A percentile compares a stretch with the other conserved stretches of the same genome.
These are phyloP conservation scores for Sporormia fimetaria DNA, from an alignment of 495 filamentous ascomycete species.

Conservation along the genomic window DNA sequence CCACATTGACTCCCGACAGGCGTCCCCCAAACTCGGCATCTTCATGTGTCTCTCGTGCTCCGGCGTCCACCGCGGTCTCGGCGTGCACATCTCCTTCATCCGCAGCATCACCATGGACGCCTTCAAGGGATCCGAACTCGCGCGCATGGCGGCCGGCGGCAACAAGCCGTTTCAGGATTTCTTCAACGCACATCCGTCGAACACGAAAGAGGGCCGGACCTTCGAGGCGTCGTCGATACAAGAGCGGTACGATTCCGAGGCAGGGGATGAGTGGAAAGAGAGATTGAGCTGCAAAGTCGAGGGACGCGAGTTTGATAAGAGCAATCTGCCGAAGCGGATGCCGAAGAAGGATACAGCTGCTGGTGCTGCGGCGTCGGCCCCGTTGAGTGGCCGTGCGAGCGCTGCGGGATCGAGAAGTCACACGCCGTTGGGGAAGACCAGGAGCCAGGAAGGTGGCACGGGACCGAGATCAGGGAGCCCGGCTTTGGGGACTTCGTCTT, in stretches of 20 bases:
- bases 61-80: slow-evolving; percentile 84
- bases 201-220: slow-evolving; percentile 41
- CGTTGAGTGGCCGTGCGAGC: slow-evolving; percentile 18
- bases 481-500: slow-evolving; percentile 17
- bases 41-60: slow-evolving; percentile 97
- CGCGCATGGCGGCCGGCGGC: slow-evolving; percentile 75
- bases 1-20: too few relatives aligned
- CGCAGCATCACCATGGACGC: slow-evolving; percentile 95
- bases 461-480: slow-evolving; percentile 26
- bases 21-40: slow-evolving; percentile 65
- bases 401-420: slow-evolving; percentile 28
- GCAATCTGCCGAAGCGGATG: slow-evolving; percentile 34
- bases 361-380: slow-evolving; percentile 1
- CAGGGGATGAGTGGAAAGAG: slow-evolving; percentile 94
- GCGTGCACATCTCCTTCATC: slow-evolving; percentile 97
- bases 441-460: slow-evolving; percentile 24
- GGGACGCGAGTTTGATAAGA: slow-evolving; percentile 65
- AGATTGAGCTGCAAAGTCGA: slow-evolving; percentile 75
- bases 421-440: slow-evolving; percentile 23
- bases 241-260: slow-evolving; percentile 74
- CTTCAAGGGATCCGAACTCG: slow-evolving; percentile 79
- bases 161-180: slow-evolving; percentile 78
- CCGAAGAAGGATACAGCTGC: slow-evolving; percentile 28
- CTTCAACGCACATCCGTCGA: slow-evolving; percentile 61
- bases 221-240: slow-evolving; percentile 69